Evolutionary conservation across 148 eudicot species (phyloP).

Genomic region (Fagopyrum esculentum): DNA sequence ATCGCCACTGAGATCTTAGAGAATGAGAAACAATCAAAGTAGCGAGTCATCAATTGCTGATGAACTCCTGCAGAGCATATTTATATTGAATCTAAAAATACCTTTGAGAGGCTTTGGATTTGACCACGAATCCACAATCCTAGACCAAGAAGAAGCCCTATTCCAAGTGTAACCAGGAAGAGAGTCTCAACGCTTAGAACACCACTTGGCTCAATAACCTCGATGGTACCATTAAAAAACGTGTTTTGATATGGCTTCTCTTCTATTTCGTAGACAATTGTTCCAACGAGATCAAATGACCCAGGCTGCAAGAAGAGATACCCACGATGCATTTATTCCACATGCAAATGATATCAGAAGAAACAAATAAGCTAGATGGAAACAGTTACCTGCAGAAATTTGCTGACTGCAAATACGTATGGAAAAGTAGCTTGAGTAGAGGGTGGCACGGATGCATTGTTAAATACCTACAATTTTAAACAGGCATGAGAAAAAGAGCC

Average conservation of each 20-base stretch:
- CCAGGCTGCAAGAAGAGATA: constrained; percentile 53
- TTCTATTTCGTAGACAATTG: constrained; percentile 76
- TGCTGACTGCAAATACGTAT: constrained; percentile 80
- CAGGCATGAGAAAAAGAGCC: background rate
- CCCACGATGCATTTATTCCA: background rate
- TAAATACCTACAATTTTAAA: constrained; percentile 42
- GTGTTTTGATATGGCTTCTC: constrained; percentile 71
- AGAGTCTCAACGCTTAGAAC: constrained; percentile 75
- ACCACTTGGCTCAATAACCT: constrained; percentile 81
- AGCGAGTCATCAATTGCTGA: background rate
- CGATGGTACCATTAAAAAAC: constrained; percentile 91
- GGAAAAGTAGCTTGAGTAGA: constrained; percentile 88
- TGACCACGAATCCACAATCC: constrained; percentile 67
- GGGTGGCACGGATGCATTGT: constrained; percentile 79
- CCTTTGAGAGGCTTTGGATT: constrained; percentile 70
- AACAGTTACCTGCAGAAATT: constrained; percentile 71
- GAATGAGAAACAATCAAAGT: no score
- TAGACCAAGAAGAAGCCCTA: constrained; percentile 61
- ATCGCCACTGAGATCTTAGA: background rate
- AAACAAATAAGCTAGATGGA: background rate
- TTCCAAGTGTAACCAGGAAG: constrained; percentile 62
- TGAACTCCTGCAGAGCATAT: background rate
- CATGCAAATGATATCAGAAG: background rate
- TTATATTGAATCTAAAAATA: background rate
- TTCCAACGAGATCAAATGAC: constrained; percentile 80